Percentiles rank a stretch among this genome's conserved stretches.
These are phyloP conservation scores for Endothia cerciana DNA, from an alignment of 2,329 filamentous ascomycete species.

Conservation along the genomic window DNA sequence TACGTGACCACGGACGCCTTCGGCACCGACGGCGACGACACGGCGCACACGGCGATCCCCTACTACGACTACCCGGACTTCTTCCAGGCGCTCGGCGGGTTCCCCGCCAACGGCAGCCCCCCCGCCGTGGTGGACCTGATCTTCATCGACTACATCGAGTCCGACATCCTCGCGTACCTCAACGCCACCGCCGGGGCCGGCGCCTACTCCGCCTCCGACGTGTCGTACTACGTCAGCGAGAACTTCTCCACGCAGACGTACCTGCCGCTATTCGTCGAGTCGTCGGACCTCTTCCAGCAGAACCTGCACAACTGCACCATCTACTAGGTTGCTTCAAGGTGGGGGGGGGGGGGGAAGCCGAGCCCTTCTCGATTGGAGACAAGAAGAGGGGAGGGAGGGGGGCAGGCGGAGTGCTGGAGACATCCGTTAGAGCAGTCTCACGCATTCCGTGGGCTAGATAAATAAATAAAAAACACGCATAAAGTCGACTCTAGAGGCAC, in stretches of 20 bases:
- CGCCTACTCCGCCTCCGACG: constrained; percentile 40
- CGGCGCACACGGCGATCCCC: constrained; percentile 52
- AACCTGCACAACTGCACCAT: constrained; percentile 42
- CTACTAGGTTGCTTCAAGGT: constrained; percentile 1
- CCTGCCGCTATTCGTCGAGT: constrained; percentile 44
- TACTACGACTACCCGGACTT: constrained; percentile 52
- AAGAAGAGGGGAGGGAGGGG: too few species aligned
- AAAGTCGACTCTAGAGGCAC: too few species aligned
- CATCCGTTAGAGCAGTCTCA: background rate
- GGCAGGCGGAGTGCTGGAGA: too few species aligned
- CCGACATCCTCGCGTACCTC: constrained; percentile 42
- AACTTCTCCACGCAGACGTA: constrained; percentile 47
- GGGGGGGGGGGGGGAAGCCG: too few species aligned
- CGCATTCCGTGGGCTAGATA: background rate
- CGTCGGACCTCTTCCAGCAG: constrained; percentile 40
- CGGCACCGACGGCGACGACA: constrained; percentile 59
- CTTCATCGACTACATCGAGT: constrained; percentile 56
- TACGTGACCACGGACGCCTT: constrained; percentile 62
- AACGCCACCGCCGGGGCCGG: constrained; percentile 31
- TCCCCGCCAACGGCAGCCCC: constrained; percentile 45
- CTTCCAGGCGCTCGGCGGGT: constrained; percentile 53
- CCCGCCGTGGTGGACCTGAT: constrained; percentile 55
- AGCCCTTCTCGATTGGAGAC: too few species aligned
- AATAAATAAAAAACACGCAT: too few species aligned
- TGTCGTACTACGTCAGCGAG: constrained; percentile 45